Evolutionary conservation across 257 asterid genomes (phyloP).

Genomic region (Nicotiana knightiana): DNA sequence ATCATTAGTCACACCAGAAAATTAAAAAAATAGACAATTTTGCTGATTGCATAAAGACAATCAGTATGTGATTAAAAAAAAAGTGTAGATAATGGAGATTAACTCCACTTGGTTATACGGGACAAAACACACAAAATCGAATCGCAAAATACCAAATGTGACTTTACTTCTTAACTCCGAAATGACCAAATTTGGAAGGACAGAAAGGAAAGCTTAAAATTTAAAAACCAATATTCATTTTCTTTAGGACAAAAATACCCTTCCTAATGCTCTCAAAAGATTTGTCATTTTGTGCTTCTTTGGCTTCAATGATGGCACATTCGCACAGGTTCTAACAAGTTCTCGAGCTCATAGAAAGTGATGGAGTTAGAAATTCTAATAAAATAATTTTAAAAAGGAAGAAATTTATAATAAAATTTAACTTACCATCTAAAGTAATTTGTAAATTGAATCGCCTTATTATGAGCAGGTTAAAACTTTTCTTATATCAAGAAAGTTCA

Average conservation of each 20-base stretch:
- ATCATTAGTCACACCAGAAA: constrained; percentile 19
- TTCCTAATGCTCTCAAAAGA: not conserved
- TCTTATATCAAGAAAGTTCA: too few relatives aligned
- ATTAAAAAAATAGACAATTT: not conserved
- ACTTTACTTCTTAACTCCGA: constrained; percentile 14
- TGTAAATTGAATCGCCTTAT: not conserved
- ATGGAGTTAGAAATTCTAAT: constrained; percentile 4
- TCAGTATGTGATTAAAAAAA: constrained; percentile 11
- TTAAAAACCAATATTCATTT: not conserved
- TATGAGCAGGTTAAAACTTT: too few relatives aligned
- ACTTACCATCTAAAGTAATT: not conserved
- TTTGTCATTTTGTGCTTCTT: not conserved
- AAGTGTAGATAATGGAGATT: constrained; percentile 24
- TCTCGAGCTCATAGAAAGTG: constrained; percentile 1
- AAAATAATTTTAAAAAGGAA: not conserved
- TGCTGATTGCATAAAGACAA: constrained; percentile 16
- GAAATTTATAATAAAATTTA: not conserved
- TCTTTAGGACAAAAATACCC: constrained; percentile 13
- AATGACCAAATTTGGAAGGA: constrained; percentile 22
- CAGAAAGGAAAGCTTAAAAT: not conserved
- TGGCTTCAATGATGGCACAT: not conserved
- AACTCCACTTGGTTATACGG: constrained; percentile 7
- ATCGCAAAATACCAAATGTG: constrained; percentile 30
- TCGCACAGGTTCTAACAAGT: constrained; percentile 1
- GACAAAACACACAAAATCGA: constrained; percentile 32